Base-by-base conservation (phyloP, 306 rosid genomes). In the Fragaria nilgerrensis region DNA sequence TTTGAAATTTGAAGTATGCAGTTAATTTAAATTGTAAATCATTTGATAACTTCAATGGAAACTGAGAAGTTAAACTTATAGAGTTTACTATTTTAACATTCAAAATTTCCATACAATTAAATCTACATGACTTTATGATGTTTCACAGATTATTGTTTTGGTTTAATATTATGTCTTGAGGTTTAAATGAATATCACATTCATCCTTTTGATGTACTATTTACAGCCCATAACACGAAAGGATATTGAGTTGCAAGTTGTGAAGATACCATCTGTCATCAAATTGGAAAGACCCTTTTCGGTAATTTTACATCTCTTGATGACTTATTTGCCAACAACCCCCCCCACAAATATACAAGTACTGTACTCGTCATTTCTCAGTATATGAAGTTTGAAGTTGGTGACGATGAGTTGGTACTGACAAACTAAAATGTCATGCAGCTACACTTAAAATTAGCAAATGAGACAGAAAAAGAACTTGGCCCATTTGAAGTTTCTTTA, bases 401-500 rank as follows among this genome's bases (percentile, higher is more conserved):
- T 70, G 48, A 68, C 72, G 73, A 37, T 68, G 17, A 45, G 16
- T 8, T 45, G 29, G 83, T 80, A 69, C 77, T 89, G 74, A 87
- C 75, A 45, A 55, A 79, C 68, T 77, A 53, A 75, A 84, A 71
- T 71, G 80, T 67, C 72, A 44, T 87, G 82, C 97, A 92, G 99
- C 88, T 92, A 75, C 91, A 84, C 63, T 32, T 95, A 85, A 90
- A 83, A 29, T 85, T 95, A 73, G 73, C 84, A 69, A 92, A 93
- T 83, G 91, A 86, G 82, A 86, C 95, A 53, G 98, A 92, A 52
- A 84, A 84, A 83, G 95, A 85, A 85, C 73, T 92, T 58, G 97
- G 99, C 68, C 99, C 99, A 2, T 91, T 95, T 79, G 96, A 89
- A 83, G 92, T 95, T 84, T 87, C 81, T 74, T 79, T 95, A 75